These are phyloP conservation scores for Kodamaea hsintzibuensis DNA, from an alignment of 805 yeast species.

Conservation along the genomic window DNA sequence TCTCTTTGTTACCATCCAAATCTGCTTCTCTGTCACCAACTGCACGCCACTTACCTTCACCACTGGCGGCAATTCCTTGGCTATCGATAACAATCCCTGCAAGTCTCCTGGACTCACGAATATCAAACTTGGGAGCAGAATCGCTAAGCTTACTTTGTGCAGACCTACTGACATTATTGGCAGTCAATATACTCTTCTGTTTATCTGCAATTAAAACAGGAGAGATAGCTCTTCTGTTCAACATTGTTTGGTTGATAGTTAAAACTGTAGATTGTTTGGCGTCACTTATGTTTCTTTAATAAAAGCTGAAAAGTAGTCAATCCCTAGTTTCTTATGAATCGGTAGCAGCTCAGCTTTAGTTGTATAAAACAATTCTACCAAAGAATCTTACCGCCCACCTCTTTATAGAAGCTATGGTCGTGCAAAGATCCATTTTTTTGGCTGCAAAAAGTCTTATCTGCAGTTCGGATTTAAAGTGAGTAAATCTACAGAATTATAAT, in stretches of 20 bases:
- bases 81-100: not conserved
- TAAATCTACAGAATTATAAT: not conserved
- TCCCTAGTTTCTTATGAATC: not conserved
- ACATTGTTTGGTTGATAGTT: not conserved
- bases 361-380: not conserved
- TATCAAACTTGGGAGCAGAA: not conserved
- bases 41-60: not conserved
- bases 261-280: not conserved
- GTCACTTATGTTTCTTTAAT: too few species aligned
- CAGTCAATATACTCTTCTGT: not conserved
- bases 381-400: not conserved
- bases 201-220: conserved; percentile 5
- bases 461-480: not conserved
- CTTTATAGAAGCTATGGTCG: not conserved
- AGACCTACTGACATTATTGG: not conserved
- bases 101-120: not conserved
- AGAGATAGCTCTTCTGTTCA: conserved; percentile 1
- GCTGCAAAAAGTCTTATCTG: not conserved
- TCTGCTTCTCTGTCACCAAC: not conserved
- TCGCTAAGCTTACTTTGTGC: not conserved
- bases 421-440: not conserved
- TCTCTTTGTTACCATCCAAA: not conserved
- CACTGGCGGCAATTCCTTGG: not conserved
- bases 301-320: not conserved
- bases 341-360: not conserved